Percentiles rank a stretch among this genome's conserved stretches.
phyloP scores from a whole-genome alignment of 1,284 basidiomycete species.

The Cystodermella granulosa region DNA sequence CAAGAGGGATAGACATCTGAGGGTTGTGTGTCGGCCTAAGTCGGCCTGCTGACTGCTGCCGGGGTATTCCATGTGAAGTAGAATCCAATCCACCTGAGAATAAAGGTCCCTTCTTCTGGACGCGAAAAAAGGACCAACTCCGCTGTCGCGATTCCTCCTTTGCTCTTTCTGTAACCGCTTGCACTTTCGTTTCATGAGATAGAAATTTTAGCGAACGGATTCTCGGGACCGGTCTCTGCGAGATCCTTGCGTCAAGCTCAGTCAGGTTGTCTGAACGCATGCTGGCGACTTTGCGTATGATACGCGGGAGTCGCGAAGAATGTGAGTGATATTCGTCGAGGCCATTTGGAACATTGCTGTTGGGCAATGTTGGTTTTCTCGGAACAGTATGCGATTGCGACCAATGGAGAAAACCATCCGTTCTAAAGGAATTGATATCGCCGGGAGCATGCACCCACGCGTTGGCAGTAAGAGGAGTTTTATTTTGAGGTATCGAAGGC shows the following conservation, averaged over 20 bases:
- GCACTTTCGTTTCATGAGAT: conserved; percentile 11
- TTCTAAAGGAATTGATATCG: conserved; percentile 4
- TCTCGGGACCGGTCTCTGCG: conserved; percentile 21
- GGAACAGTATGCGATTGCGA: conserved; percentile 7
- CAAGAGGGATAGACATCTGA: conserved; percentile 10
- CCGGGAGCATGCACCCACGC: too few species aligned
- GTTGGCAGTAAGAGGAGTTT: background rate
- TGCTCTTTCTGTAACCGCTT: background rate
- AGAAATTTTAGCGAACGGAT: conserved; percentile 25
- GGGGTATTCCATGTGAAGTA: conserved; percentile 6
- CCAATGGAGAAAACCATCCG: conserved; percentile 10
- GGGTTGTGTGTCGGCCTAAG: conserved; percentile 11
- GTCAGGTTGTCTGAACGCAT: conserved; percentile 25
- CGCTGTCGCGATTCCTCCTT: background rate
- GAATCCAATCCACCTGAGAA: too few species aligned
- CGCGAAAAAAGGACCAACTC: conserved; percentile 1
- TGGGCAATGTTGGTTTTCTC: background rate
- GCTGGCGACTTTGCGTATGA: conserved; percentile 33
- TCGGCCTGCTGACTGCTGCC: conserved; percentile 15
- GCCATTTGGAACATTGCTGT: conserved; percentile 4
- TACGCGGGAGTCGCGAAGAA: conserved; percentile 20
- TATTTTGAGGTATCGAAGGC: background rate
- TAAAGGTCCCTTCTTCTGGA: conserved; percentile 1
- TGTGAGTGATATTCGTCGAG: conserved; percentile 7
- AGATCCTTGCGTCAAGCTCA: conserved; percentile 1